phyloP scores from a whole-genome alignment of 2,329 filamentous ascomycete species.

The Mariannaea sp. region DNA sequence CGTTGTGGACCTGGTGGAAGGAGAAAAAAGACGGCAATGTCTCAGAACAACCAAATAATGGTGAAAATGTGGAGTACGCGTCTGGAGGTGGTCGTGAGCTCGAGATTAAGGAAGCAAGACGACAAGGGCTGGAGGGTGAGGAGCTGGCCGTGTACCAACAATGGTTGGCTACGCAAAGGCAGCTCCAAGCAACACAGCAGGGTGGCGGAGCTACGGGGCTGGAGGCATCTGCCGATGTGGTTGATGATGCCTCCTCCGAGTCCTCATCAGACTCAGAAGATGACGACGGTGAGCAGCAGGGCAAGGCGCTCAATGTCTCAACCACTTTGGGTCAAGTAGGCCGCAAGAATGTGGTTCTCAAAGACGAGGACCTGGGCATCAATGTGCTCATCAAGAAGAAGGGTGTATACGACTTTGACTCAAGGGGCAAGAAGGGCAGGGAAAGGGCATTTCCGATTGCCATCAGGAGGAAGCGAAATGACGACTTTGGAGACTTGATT shows the following conservation, averaged over 20 bases:
- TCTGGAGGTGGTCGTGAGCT: conserved; percentile 67
- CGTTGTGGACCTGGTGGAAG: conserved; percentile 81
- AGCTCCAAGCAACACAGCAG: conserved; percentile 82
- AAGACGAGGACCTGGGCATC: conserved; percentile 88
- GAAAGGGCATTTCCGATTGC: conserved; percentile 92
- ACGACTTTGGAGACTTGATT: conserved; percentile 94
- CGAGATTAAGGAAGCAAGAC: conserved; percentile 63
- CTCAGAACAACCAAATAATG: conserved; percentile 58
- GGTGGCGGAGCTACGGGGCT: conserved; percentile 68
- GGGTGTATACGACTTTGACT: conserved; percentile 90
- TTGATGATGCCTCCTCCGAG: conserved; percentile 84
- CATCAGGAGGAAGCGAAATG: conserved; percentile 75
- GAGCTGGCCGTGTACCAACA: conserved; percentile 87
- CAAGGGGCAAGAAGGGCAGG: conserved; percentile 86
- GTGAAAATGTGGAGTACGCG: conserved; percentile 67
- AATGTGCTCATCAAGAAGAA: conserved; percentile 89
- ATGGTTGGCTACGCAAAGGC: conserved; percentile 85
- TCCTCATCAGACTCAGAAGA: conserved; percentile 87
- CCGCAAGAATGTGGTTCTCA: conserved; percentile 83
- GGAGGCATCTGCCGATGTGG: conserved; percentile 72
- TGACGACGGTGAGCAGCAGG: conserved; percentile 87
- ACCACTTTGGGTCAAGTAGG: conserved; percentile 82
- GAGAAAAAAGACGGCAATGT: conserved; percentile 68
- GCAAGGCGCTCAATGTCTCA: conserved; percentile 87
- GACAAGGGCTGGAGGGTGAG: conserved; percentile 70